These are phyloP conservation scores for Fistulinella cinereoalba DNA, from an alignment of 1,284 basidiomycete species.

Conservation along the genomic window DNA sequence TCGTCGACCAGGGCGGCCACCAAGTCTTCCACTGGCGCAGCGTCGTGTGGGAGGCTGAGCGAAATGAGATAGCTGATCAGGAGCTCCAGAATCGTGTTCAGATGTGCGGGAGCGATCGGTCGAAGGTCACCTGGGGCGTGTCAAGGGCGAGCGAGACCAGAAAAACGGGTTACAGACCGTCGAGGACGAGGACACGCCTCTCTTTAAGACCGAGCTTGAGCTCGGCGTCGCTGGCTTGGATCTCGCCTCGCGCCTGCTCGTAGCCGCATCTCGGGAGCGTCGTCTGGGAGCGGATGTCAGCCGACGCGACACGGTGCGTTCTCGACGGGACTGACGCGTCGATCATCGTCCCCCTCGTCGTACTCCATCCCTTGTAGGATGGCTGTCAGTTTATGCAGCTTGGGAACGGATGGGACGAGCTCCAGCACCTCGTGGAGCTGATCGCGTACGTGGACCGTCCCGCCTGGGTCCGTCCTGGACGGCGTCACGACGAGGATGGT, in stretches of 20 bases:
- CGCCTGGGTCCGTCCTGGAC: slow-evolving; percentile 37
- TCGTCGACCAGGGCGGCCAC: slow-evolving; percentile 59
- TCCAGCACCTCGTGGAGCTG: slow-evolving; percentile 78
- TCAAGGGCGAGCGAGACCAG: not conserved
- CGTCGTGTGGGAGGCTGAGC: slow-evolving; percentile 46
- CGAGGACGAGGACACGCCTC: slow-evolving; percentile 68
- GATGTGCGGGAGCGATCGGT: slow-evolving; percentile 62
- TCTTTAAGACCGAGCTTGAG: slow-evolving; percentile 60
- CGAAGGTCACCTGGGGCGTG: slow-evolving; percentile 55
- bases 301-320: not conserved
- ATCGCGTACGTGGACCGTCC: slow-evolving; percentile 60
- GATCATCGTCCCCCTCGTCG: slow-evolving; percentile 55
- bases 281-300: slow-evolving; percentile 12
- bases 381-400: slow-evolving; percentile 61
- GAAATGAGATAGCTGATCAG: slow-evolving; percentile 70
- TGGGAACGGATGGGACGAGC: slow-evolving; percentile 68
- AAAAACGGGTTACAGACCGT: slow-evolving; percentile 45
- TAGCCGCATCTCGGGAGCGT: slow-evolving; percentile 46
- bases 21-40: slow-evolving; percentile 54
- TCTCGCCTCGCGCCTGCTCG: slow-evolving; percentile 55
- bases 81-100: slow-evolving; percentile 68
- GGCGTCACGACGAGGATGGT: slow-evolving; percentile 73
- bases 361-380: slow-evolving; percentile 68
- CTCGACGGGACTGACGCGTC: slow-evolving; percentile 28
- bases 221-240: slow-evolving; percentile 80